phyloP scores from a whole-genome alignment of 345 rosid genomes.

The Mercurialis annua region DNA sequence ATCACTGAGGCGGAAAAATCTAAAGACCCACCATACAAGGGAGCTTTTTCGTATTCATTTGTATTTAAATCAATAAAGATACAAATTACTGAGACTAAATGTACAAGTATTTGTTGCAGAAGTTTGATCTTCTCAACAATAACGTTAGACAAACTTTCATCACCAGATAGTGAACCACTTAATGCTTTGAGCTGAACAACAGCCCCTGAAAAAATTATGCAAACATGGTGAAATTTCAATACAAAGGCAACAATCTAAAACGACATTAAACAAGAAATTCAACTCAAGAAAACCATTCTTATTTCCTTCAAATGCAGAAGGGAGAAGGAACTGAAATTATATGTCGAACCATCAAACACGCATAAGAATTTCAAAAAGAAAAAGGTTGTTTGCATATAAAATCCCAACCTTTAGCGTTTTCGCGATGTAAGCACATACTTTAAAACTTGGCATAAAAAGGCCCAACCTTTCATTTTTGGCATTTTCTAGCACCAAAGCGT shows the following conservation, averaged over 20 bases:
- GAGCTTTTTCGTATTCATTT: constrained; percentile 35
- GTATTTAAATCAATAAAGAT: constrained; percentile 46
- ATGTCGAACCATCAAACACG: constrained; percentile 9
- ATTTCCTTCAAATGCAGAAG: background rate
- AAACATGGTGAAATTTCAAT: constrained; percentile 9
- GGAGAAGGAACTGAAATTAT: background rate
- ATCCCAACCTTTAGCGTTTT: too few species aligned
- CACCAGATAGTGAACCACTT: constrained; percentile 43
- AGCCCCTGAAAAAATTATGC: constrained; percentile 39
- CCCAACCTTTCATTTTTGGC: too few species aligned
- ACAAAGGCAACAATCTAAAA: background rate
- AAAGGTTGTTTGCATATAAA: too few species aligned
- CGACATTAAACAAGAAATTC: background rate
- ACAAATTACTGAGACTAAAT: constrained; percentile 53
- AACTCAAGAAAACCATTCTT: background rate
- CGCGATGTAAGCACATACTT: too few species aligned
- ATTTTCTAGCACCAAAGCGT: too few species aligned
- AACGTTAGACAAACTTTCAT: constrained; percentile 43
- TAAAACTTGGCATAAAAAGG: too few species aligned
- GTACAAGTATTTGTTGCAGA: constrained; percentile 47
- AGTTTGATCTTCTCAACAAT: constrained; percentile 40
- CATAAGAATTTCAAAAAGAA: constrained; percentile 8
- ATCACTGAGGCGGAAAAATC: constrained; percentile 26
- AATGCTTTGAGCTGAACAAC: constrained; percentile 65
- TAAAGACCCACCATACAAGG: constrained; percentile 24